Conservation (phyloP, 805 yeast genomes). For the Metschnikowia dekortorum region DNA sequence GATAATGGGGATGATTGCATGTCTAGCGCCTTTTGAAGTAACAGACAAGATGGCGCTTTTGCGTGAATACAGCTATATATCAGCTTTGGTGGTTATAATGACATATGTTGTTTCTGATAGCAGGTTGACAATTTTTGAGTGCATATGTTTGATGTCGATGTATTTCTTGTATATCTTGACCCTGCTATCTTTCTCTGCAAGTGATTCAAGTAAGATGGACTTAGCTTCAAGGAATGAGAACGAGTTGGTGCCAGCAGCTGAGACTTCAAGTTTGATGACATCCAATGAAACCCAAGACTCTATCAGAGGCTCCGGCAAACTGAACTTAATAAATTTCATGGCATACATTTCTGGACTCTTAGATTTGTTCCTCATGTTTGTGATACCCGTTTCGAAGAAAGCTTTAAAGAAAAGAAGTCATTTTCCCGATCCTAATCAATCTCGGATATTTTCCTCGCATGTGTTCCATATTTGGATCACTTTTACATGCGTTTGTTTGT, state of each 20-base stretch:
- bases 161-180: constrained; percentile 15
- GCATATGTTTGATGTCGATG: constrained; percentile 21
- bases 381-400: constrained; percentile 8
- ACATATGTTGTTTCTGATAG: constrained; percentile 31
- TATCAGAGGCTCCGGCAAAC: too few relatives aligned
- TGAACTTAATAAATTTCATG: background rate
- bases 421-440: background rate
- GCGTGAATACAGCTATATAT: constrained; percentile 28
- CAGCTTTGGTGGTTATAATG: constrained; percentile 23
- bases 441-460: constrained; percentile 14
- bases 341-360: background rate
- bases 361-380: constrained; percentile 5
- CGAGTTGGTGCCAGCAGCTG: background rate
- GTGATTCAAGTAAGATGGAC: background rate
- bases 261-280: constrained; percentile 5
- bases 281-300: background rate
- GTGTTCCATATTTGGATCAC: constrained; percentile 13
- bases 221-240: constrained; percentile 1
- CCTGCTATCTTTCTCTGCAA: background rate
- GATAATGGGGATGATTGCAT: constrained; percentile 30
- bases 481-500: background rate
- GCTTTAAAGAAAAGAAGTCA: background rate
- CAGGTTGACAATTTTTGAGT: constrained; percentile 28
- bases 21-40: constrained; percentile 22
- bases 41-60: constrained; percentile 16